Evolutionary conservation across 2,329 filamentous ascomycete species (phyloP).

Genomic region (Colletotrichum euphorbiae): DNA sequence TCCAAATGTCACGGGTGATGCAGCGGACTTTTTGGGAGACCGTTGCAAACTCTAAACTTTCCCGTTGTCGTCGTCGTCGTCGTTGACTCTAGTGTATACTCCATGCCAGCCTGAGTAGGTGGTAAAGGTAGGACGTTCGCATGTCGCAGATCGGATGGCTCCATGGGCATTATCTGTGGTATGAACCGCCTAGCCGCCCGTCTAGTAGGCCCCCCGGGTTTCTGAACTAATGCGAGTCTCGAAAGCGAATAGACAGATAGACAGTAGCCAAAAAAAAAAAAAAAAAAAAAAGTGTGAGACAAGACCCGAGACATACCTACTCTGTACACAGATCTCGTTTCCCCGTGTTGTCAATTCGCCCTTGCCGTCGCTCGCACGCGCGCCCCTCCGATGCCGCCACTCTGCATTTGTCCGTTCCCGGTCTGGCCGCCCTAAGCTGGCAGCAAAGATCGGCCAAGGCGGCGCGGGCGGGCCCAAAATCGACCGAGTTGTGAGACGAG

Average conservation of each 20-base stretch:
- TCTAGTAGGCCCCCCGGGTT: not conserved
- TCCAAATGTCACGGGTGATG: too few species aligned
- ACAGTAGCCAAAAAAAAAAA: not conserved
- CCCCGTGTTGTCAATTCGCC: not conserved
- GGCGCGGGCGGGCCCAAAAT: slow-evolving; percentile 2
- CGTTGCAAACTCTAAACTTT: too few species aligned
- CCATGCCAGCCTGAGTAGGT: too few species aligned
- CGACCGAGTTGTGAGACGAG: slow-evolving; percentile 5
- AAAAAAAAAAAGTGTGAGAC: slow-evolving; percentile 6
- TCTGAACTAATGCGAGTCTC: not conserved
- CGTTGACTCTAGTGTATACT: too few species aligned
- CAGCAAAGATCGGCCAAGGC: slow-evolving; percentile 28
- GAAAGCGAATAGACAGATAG: not conserved
- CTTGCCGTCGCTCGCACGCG: not conserved
- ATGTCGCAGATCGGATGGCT: not conserved
- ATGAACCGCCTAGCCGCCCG: slow-evolving; percentile 4
- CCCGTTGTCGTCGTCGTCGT: too few species aligned
- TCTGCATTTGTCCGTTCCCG: slow-evolving; percentile 2
- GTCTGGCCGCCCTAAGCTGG: not conserved
- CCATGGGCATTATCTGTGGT: not conserved
- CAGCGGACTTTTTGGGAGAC: too few species aligned
- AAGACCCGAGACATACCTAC: not conserved
- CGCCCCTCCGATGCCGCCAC: not conserved
- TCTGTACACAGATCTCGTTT: slow-evolving; percentile 4
- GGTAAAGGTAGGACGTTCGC: too few species aligned